Evolutionary conservation across 768 basidiomycete genomes (phyloP).

Genomic region (Mycena venus): DNA sequence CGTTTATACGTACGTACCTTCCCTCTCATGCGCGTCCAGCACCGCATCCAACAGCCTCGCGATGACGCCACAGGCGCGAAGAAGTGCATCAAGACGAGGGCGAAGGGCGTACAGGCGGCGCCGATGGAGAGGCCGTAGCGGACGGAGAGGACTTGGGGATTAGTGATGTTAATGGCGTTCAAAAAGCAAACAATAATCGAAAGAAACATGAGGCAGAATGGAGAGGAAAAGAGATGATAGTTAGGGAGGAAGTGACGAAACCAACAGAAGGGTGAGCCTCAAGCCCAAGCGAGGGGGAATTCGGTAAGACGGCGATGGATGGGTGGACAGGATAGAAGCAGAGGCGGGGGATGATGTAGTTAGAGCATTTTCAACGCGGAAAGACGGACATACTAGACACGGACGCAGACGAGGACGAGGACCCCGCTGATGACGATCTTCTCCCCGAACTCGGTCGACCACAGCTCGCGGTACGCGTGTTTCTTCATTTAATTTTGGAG

Average conservation of each 20-base stretch:
- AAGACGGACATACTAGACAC: too few relatives aligned
- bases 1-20: conserved; percentile 64
- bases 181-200: too few relatives aligned
- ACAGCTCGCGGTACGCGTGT: conserved; percentile 18
- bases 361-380: too few relatives aligned
- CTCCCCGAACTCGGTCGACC: conserved; percentile 66
- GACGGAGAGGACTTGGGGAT: conserved; percentile 78
- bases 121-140: conserved; percentile 85
- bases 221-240: not conserved
- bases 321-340: too few relatives aligned
- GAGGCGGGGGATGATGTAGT: too few relatives aligned
- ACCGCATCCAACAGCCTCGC: conserved; percentile 86
- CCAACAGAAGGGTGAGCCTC: conserved; percentile 32
- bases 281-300: conserved; percentile 41
- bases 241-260: not conserved
- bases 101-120: conserved; percentile 83
- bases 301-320: too few relatives aligned
- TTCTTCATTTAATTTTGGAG: too few relatives aligned
- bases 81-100: conserved; percentile 73
- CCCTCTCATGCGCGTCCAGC: conserved; percentile 84
- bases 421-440: conserved; percentile 76
- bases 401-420: conserved; percentile 83
- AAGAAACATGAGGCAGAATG: too few relatives aligned
- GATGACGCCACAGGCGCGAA: conserved; percentile 87
- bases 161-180: not conserved